phyloP scores from a whole-genome alignment of 2,329 filamentous ascomycete genomes.

The Fusarium napiforme region DNA sequence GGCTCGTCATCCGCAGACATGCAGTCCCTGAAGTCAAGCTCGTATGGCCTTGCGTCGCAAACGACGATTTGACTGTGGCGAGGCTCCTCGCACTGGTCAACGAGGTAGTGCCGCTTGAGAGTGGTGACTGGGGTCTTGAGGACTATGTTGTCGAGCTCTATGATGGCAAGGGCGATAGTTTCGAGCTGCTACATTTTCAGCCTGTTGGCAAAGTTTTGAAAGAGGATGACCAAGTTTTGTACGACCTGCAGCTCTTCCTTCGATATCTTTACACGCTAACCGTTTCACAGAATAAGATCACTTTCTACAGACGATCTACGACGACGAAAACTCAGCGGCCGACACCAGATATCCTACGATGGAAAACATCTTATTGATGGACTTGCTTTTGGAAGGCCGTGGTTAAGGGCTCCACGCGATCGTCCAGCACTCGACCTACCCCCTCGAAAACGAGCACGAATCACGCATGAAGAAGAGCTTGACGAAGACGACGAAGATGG shows the following conservation, averaged over 20 bases:
- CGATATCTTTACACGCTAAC: conserved; percentile 7
- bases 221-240: conserved; percentile 87
- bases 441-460: conserved; percentile 74
- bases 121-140: conserved; percentile 84
- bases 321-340: conserved; percentile 77
- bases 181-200: conserved; percentile 90
- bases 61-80: conserved; percentile 74
- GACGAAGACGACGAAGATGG: conserved; percentile 51
- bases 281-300: conserved; percentile 73
- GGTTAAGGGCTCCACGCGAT: conserved; percentile 66
- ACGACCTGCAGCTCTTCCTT: conserved; percentile 49
- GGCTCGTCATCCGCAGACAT: conserved; percentile 77
- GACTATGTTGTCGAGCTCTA: conserved; percentile 86
- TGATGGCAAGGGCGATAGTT: conserved; percentile 66
- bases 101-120: conserved; percentile 83
- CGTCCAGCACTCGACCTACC: conserved; percentile 78
- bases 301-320: conserved; percentile 80
- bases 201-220: conserved; percentile 75
- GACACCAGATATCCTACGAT: conserved; percentile 81
- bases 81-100: conserved; percentile 83
- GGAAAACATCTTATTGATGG: conserved; percentile 88
- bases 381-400: conserved; percentile 81
- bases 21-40: conserved; percentile 77
- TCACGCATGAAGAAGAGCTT: conserved; percentile 57
- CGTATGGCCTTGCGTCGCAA: conserved; percentile 72